phyloP scores from a whole-genome alignment of 345 rosid species.

The Leavenworthia alabamica region DNA sequence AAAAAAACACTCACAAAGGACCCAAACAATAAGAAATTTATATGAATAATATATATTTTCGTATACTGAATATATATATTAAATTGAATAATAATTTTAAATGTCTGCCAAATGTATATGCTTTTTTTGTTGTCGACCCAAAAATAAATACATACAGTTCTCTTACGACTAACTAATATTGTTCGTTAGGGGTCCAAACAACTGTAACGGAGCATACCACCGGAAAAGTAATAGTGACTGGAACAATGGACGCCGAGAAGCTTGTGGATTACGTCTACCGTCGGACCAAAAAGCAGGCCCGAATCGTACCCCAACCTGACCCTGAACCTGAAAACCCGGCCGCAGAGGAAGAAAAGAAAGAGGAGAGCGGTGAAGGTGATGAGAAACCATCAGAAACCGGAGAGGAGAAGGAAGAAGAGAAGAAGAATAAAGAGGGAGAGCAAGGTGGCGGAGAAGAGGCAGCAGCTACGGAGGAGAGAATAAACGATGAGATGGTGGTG shows the following conservation, averaged over 20 bases:
- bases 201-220: constrained; percentile 57
- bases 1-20: too few relatives aligned
- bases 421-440: constrained; percentile 18
- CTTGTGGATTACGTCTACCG: constrained; percentile 78
- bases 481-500: not conserved
- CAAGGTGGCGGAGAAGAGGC: constrained; percentile 10
- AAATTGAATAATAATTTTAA: not conserved
- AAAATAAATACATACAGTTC: not conserved
- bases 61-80: not conserved
- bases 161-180: not conserved
- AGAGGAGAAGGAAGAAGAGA: constrained; percentile 30
- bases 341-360: constrained; percentile 37
- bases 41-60: not conserved
- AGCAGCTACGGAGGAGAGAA: constrained; percentile 18
- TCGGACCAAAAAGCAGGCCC: constrained; percentile 76
- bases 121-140: not conserved
- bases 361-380: constrained; percentile 41
- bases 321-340: constrained; percentile 43
- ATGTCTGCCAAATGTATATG: not conserved
- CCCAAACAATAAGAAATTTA: not conserved
- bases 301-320: constrained; percentile 64
- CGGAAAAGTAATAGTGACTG: constrained; percentile 75
- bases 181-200: constrained; percentile 61
- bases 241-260: constrained; percentile 79
- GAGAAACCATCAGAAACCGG: constrained; percentile 32